These are phyloP conservation scores for Hysterium pulicare DNA, from an alignment of 2,329 filamentous ascomycete species.

Conservation along the genomic window DNA sequence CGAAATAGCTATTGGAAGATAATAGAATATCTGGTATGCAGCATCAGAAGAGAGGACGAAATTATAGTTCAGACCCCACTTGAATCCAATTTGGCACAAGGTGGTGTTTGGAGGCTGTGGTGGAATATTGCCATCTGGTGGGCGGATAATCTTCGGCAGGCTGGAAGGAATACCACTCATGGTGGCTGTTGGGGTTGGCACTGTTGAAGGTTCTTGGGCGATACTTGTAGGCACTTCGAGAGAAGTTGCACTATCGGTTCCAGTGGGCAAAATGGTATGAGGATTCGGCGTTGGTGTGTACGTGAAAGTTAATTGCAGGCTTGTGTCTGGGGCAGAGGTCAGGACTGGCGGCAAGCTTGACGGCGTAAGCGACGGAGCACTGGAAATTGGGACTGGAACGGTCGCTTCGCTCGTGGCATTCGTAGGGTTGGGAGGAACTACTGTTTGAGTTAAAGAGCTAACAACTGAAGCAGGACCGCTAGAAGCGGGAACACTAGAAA, in stretches of 20 bases:
- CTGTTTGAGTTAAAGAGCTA: conserved; percentile 6
- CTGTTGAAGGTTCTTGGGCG: conserved; percentile 52
- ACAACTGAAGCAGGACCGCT: conserved; percentile 2
- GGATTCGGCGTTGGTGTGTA: conserved; percentile 31
- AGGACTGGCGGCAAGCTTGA: background rate
- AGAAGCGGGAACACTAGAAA: background rate
- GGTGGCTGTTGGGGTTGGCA: conserved; percentile 42
- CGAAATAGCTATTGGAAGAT: conserved; percentile 67
- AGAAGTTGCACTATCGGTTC: conserved; percentile 43
- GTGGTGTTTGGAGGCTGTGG: conserved; percentile 60
- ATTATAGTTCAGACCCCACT: conserved; percentile 73
- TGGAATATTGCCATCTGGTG: conserved; percentile 56
- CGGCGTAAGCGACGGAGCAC: background rate
- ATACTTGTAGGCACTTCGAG: conserved; percentile 60
- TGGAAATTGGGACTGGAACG: conserved; percentile 10
- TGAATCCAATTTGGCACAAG: conserved; percentile 81
- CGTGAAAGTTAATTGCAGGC: conserved; percentile 13
- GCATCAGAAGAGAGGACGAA: conserved; percentile 73
- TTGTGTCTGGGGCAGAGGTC: too few species aligned
- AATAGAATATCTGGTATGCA: conserved; percentile 80
- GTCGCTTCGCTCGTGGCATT: conserved; percentile 9
- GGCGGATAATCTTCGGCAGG: conserved; percentile 73
- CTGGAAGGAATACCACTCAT: conserved; percentile 58
- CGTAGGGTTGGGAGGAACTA: conserved; percentile 8
- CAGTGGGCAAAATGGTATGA: conserved; percentile 45